phyloP scores from a whole-genome alignment of 2,329 filamentous ascomycete genomes.

The Ophiosphaerella herpotricha region DNA sequence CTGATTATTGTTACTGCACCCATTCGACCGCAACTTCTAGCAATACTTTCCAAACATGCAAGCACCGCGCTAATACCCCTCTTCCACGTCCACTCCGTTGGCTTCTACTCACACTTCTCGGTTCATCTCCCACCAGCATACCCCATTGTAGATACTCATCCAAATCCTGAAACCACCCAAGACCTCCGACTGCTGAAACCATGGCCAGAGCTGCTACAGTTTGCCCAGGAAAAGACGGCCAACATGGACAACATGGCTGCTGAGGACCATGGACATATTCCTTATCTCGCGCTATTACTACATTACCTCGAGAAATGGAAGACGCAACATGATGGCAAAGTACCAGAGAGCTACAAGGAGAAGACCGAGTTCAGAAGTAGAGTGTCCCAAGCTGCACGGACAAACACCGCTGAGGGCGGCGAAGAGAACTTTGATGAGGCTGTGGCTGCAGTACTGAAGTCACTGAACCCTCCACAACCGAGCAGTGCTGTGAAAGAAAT shows the following conservation, averaged over 20 bases:
- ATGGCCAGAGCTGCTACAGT: conserved; percentile 79
- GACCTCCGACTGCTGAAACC: conserved; percentile 84
- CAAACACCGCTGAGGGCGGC: conserved; percentile 76
- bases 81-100: conserved; percentile 83
- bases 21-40: conserved; percentile 58
- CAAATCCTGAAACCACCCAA: conserved; percentile 80
- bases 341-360: conserved; percentile 77
- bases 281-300: conserved; percentile 81
- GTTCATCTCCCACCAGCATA: conserved; percentile 77
- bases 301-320: conserved; percentile 86
- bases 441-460: conserved; percentile 82
- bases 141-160: conserved; percentile 94
- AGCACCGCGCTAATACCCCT: conserved; percentile 69
- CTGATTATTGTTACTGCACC: conserved; percentile 67
- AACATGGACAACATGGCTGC: conserved; percentile 72
- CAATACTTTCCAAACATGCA: conserved; percentile 56
- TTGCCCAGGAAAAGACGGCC: conserved; percentile 68
- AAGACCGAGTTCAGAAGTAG: conserved; percentile 80
- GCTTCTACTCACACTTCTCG: conserved; percentile 91
- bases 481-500: conserved; percentile 75
- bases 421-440: conserved; percentile 99
- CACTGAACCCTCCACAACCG: conserved; percentile 71
- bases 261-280: conserved; percentile 89
- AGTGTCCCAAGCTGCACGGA: conserved; percentile 70
- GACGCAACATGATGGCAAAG: conserved; percentile 65